These are phyloP conservation scores for Podaxis rugospora DNA, from an alignment of 768 basidiomycete species.

Conservation along the genomic window DNA sequence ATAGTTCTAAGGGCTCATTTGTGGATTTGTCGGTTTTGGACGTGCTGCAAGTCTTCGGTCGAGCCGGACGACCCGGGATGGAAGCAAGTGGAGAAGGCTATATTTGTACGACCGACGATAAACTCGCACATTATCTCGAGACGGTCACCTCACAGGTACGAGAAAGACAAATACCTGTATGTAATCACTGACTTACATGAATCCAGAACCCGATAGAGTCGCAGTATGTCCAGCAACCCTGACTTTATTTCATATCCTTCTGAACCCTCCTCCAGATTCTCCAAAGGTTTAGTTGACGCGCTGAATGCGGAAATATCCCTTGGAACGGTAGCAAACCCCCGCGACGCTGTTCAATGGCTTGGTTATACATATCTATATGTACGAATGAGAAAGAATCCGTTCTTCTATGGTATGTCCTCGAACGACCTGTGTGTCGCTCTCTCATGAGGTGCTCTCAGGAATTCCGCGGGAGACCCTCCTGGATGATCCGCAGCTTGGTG, in stretches of 20 bases:
- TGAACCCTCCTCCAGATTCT: constrained; percentile 47
- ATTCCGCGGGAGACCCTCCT: constrained; percentile 61
- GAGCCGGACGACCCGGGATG: constrained; percentile 84
- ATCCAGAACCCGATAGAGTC: constrained; percentile 91
- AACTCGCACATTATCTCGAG: constrained; percentile 86
- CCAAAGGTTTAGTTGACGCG: constrained; percentile 79
- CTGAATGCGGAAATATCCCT: constrained; percentile 94
- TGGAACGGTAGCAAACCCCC: constrained; percentile 84
- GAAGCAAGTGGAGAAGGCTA: constrained; percentile 95
- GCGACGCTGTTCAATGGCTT: constrained; percentile 90
- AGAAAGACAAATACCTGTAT: constrained; percentile 13
- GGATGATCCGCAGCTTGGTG: constrained; percentile 72
- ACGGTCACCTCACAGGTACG: constrained; percentile 79
- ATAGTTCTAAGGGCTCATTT: constrained; percentile 85
- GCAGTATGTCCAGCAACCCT: constrained; percentile 48
- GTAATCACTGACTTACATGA: neutral
- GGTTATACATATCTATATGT: constrained; percentile 97
- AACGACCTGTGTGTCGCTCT: neutral
- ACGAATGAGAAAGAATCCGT: constrained; percentile 89
- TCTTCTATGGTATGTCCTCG: constrained; percentile 62
- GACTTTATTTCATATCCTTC: constrained; percentile 6
- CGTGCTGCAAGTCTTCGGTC: constrained; percentile 95
- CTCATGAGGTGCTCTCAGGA: constrained; percentile 38
- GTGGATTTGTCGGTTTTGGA: constrained; percentile 92
- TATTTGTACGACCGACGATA: constrained; percentile 94